Conservation (phyloP, 2,329 filamentous ascomycete genomes). For the Cercospora brassicicola region DNA sequence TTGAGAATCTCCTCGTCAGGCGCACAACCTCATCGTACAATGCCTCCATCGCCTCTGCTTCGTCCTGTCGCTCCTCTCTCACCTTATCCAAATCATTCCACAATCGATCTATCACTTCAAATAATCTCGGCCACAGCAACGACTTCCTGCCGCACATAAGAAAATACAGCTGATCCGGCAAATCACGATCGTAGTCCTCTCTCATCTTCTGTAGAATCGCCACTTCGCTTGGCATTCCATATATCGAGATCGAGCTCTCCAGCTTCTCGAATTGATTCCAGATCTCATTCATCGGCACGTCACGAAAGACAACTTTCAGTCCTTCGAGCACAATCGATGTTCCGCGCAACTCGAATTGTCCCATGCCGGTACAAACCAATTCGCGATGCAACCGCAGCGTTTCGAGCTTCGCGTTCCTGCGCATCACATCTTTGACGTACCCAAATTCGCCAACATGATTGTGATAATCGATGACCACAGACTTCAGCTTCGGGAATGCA, state of each 20-base stretch:
- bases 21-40: conserved; percentile 7
- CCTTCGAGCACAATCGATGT: conserved; percentile 1
- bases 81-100: conserved; percentile 16
- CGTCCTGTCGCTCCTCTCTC: conserved; percentile 3
- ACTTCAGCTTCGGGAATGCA: conserved; percentile 16
- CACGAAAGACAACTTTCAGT: not conserved
- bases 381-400: conserved; percentile 12
- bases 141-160: conserved; percentile 17
- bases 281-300: not conserved
- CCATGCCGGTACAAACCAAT: conserved; percentile 15
- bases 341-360: conserved; percentile 15
- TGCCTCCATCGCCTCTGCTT: conserved; percentile 10
- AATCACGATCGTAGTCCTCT: conserved; percentile 18
- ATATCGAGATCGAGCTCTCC: not conserved
- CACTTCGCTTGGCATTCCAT: conserved; percentile 8
- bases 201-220: conserved; percentile 14
- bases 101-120: conserved; percentile 13
- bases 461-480: conserved; percentile 21
- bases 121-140: conserved; percentile 14
- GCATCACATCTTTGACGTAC: conserved; percentile 22
- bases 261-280: not conserved
- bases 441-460: conserved; percentile 22
- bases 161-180: conserved; percentile 23
- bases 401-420: conserved; percentile 14
- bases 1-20: conserved; percentile 8